Conservation (phyloP, 2,329 filamentous ascomycete genomes). For the Colletotrichum magnum region DNA sequence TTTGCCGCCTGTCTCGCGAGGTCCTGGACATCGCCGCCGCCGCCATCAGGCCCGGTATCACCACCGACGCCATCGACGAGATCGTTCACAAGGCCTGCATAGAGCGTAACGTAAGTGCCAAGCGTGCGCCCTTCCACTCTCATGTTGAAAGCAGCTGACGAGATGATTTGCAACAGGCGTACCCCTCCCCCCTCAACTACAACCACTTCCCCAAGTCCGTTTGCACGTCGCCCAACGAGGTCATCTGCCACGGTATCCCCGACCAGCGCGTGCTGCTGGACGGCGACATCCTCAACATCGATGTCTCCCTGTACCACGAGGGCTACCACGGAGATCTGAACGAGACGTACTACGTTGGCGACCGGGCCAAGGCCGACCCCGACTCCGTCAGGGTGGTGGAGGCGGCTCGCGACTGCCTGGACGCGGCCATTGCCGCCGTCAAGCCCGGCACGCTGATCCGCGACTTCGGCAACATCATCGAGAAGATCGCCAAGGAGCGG, state of each 20-base stretch:
- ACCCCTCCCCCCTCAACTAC: constrained; percentile 96
- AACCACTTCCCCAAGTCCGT: constrained; percentile 97
- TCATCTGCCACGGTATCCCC: constrained; percentile 98
- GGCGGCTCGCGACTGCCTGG: constrained; percentile 87
- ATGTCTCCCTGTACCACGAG: constrained; percentile 93
- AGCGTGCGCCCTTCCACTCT: neutral
- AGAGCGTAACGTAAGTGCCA: constrained; percentile 83
- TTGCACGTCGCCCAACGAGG: constrained; percentile 96
- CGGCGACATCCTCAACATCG: constrained; percentile 97
- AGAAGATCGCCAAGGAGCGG: constrained; percentile 90
- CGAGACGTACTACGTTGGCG: constrained; percentile 98
- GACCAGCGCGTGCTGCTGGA: constrained; percentile 89
- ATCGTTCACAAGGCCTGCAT: constrained; percentile 95
- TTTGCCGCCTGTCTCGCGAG: constrained; percentile 88
- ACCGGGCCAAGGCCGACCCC: constrained; percentile 85
- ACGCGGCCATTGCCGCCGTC: constrained; percentile 91
- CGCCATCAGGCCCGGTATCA: constrained; percentile 89
- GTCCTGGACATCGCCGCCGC: constrained; percentile 92
- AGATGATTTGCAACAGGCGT: constrained; percentile 72
- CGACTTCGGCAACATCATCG: constrained; percentile 94
- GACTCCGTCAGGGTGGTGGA: constrained; percentile 94
- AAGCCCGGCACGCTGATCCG: constrained; percentile 95
- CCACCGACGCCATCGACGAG: constrained; percentile 95
- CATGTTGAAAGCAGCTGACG: neutral
- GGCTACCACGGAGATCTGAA: constrained; percentile 98